phyloP scores from a whole-genome alignment of 1,139 yeast genomes.

The Maudiozyma humilis region DNA sequence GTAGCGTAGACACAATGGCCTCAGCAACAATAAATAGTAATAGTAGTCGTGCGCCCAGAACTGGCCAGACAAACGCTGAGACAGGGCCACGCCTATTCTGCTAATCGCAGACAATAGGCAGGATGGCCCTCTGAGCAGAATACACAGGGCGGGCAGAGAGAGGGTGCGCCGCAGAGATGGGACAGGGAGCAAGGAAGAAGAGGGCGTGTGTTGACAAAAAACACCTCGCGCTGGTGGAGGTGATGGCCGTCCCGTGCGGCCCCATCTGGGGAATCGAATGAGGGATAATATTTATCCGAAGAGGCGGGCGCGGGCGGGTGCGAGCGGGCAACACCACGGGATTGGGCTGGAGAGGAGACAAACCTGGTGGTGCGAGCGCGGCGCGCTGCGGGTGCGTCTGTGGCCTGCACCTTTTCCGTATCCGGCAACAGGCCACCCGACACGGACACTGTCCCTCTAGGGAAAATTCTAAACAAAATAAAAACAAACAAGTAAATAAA shows the following conservation, averaged over 20 bases:
- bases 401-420: not conserved
- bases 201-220: not conserved
- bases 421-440: not conserved
- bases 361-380: not conserved
- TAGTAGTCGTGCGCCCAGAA: not conserved
- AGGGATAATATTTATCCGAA: constrained; percentile 5
- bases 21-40: not conserved
- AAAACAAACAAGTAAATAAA: too few relatives aligned
- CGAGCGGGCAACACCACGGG: too few relatives aligned
- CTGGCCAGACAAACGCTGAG: not conserved
- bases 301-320: not conserved
- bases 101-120: not conserved
- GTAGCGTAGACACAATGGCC: too few relatives aligned
- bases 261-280: not conserved
- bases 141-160: not conserved
- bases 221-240: not conserved
- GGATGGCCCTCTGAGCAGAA: not conserved
- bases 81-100: too few relatives aligned
- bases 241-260: not conserved
- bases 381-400: not conserved
- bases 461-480: not conserved
- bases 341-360: too few relatives aligned
- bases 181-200: not conserved
- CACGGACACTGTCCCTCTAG: not conserved
- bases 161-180: too few relatives aligned